Percentiles rank a stretch among this genome's conserved stretches.
Conservation (phyloP, 1,284 basidiomycete genomes). For the Neolentinus lepideus region DNA sequence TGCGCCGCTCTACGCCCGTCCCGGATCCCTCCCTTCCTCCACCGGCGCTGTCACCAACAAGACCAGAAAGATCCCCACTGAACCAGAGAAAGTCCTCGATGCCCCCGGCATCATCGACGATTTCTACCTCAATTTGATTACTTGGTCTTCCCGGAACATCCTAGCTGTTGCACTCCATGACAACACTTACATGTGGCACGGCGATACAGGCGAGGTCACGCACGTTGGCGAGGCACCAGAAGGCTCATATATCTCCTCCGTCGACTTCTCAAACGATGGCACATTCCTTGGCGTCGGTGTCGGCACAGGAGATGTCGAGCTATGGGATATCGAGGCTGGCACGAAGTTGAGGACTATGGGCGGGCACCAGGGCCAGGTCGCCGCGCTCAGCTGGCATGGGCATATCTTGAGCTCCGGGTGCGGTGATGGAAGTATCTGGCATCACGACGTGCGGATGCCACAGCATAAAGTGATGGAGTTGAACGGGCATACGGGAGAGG, state of each 20-base stretch:
- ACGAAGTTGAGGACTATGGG: slow-evolving; percentile 84
- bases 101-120: slow-evolving; percentile 95
- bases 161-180: slow-evolving; percentile 85
- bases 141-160: slow-evolving; percentile 84
- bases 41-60: slow-evolving; percentile 59
- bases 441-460: slow-evolving; percentile 87
- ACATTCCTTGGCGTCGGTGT: slow-evolving; percentile 83
- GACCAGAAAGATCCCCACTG: slow-evolving; percentile 73
- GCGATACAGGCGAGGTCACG: slow-evolving; percentile 79
- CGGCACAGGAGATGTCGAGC: slow-evolving; percentile 83
- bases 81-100: slow-evolving; percentile 88
- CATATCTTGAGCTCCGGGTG: slow-evolving; percentile 87
- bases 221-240: slow-evolving; percentile 74
- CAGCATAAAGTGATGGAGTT: slow-evolving; percentile 88
- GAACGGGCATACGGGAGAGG: slow-evolving; percentile 84
- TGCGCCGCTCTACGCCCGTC: slow-evolving; percentile 64
- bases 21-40: slow-evolving; percentile 52
- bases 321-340: slow-evolving; percentile 89
- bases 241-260: slow-evolving; percentile 67
- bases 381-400: slow-evolving; percentile 79
- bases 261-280: slow-evolving; percentile 87
- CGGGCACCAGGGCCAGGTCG: slow-evolving; percentile 78
- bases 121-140: slow-evolving; percentile 93
- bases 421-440: slow-evolving; percentile 88
- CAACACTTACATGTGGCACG: slow-evolving; percentile 88